Percentiles rank a stretch among this genome's conserved stretches.
Conservation (phyloP, 2,329 filamentous ascomycete genomes). For the Exophiala sp. region DNA sequence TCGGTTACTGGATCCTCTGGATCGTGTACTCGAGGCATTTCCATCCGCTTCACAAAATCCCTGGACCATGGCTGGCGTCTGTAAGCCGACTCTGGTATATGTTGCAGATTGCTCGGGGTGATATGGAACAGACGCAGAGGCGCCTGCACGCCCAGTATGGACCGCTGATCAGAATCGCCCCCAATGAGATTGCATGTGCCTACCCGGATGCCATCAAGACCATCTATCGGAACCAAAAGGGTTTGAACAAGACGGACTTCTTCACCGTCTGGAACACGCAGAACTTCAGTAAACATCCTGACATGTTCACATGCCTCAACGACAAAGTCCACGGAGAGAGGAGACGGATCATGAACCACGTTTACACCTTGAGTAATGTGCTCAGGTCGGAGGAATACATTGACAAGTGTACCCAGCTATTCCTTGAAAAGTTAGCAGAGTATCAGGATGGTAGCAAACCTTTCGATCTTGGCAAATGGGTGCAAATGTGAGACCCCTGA, state of each 20-base stretch:
- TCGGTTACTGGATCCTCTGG: slow-evolving; percentile 26
- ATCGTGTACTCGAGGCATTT: slow-evolving; percentile 29
- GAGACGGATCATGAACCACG: slow-evolving; percentile 28
- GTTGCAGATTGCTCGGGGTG: slow-evolving; percentile 24
- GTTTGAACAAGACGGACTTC: slow-evolving; percentile 30
- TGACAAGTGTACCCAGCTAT: slow-evolving; percentile 29
- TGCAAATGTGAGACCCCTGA: slow-evolving; percentile 26
- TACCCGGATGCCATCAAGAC: slow-evolving; percentile 28
- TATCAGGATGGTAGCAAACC: slow-evolving; percentile 16
- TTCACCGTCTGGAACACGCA: slow-evolving; percentile 27
- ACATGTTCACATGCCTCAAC: slow-evolving; percentile 28
- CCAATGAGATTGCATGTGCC: slow-evolving; percentile 32
- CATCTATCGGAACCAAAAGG: slow-evolving; percentile 27
- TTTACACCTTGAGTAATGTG: slow-evolving; percentile 34
- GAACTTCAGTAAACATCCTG: slow-evolving; percentile 27
- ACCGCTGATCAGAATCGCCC: slow-evolving; percentile 36
- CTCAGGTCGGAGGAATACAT: slow-evolving; percentile 31
- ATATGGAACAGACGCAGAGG: slow-evolving; percentile 28
- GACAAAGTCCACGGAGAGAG: slow-evolving; percentile 30
- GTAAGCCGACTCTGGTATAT: slow-evolving; percentile 30
- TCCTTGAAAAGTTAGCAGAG: slow-evolving; percentile 24
- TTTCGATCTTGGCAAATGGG: slow-evolving; percentile 30
- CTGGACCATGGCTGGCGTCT: slow-evolving; percentile 32
- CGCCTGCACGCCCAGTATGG: slow-evolving; percentile 22
- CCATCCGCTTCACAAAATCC: slow-evolving; percentile 30